phyloP scores from a whole-genome alignment of 1,139 yeast genomes.

The Debaryomyces coudertii region DNA sequence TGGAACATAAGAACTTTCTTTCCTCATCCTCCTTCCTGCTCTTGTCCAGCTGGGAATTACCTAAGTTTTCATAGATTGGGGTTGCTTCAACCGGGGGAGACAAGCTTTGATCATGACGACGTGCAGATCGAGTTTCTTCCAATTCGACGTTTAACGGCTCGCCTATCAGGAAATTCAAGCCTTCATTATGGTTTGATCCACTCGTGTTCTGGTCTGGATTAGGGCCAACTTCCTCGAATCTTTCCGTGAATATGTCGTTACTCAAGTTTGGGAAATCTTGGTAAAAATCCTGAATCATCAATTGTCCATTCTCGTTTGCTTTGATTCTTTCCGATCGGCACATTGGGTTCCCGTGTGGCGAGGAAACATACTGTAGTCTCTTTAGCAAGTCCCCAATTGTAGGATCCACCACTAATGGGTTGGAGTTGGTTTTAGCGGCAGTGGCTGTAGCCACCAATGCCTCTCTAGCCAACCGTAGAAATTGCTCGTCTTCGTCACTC shows the following conservation, averaged over 20 bases:
- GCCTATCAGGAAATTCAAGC: conserved; percentile 43
- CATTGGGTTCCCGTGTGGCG: conserved; percentile 58
- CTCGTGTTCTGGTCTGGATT: background rate
- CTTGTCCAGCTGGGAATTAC: conserved; percentile 4
- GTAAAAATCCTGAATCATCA: conserved; percentile 49
- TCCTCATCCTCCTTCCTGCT: conserved; percentile 7
- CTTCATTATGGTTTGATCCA: conserved; percentile 18
- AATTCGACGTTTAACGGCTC: conserved; percentile 21
- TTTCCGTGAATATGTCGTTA: conserved; percentile 39
- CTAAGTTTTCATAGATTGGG: conserved; percentile 2
- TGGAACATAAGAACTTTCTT: conserved; percentile 47
- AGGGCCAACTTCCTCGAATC: background rate
- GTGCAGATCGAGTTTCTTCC: conserved; percentile 12
- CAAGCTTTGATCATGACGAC: conserved; percentile 1
- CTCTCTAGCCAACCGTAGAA: conserved; percentile 47
- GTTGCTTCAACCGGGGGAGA: conserved; percentile 9
- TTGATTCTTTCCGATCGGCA: conserved; percentile 36
- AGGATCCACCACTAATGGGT: conserved; percentile 48
- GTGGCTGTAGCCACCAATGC: conserved; percentile 51
- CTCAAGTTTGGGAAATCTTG: conserved; percentile 47
- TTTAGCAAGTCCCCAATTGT: conserved; percentile 54
- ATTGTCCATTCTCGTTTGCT: conserved; percentile 46
- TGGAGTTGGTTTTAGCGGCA: conserved; percentile 29
- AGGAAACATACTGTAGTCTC: conserved; percentile 54
- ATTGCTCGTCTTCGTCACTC: conserved; percentile 44